Conservation (phyloP, 345 rosid genomes). For the Triadica sebifera region DNA sequence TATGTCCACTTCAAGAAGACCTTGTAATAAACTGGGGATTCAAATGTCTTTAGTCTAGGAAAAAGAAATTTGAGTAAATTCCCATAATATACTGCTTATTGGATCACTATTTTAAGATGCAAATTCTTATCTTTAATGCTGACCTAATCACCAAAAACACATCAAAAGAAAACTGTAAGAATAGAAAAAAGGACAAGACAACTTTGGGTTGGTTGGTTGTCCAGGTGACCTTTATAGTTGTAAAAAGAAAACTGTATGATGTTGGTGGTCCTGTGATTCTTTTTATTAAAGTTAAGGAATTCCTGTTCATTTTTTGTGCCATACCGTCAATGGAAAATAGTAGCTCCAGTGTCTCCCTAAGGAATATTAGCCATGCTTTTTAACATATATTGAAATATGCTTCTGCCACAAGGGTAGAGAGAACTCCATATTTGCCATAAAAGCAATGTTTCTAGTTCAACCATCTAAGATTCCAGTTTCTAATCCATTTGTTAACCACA, state of each 20-base stretch:
- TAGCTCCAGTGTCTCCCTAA: too few relatives aligned
- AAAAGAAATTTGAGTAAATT: not conserved
- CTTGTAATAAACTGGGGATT: too few relatives aligned
- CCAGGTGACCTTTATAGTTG: not conserved
- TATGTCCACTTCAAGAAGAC: conserved; percentile 2
- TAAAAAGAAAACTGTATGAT: not conserved
- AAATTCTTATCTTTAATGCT: conserved; percentile 5
- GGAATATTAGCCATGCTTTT: too few relatives aligned
- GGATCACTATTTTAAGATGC: conserved; percentile 10
- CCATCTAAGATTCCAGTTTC: too few relatives aligned
- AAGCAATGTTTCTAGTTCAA: too few relatives aligned
- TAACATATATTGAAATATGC: too few relatives aligned
- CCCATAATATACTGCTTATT: not conserved
- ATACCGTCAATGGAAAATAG: too few relatives aligned
- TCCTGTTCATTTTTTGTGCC: too few relatives aligned
- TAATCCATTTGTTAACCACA: too few relatives aligned
- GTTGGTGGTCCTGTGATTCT: not conserved
- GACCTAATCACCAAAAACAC: conserved; percentile 5
- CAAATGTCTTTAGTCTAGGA: not conserved
- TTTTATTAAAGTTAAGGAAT: too few relatives aligned
- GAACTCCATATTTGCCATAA: too few relatives aligned
- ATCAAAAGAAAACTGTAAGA: not conserved
- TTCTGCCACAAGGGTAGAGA: too few relatives aligned
- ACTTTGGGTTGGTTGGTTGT: not conserved
- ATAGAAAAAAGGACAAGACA: not conserved